Evolutionary conservation across 2,329 filamentous ascomycete species (phyloP).

Genomic region (Colletotrichum falcatum): DNA sequence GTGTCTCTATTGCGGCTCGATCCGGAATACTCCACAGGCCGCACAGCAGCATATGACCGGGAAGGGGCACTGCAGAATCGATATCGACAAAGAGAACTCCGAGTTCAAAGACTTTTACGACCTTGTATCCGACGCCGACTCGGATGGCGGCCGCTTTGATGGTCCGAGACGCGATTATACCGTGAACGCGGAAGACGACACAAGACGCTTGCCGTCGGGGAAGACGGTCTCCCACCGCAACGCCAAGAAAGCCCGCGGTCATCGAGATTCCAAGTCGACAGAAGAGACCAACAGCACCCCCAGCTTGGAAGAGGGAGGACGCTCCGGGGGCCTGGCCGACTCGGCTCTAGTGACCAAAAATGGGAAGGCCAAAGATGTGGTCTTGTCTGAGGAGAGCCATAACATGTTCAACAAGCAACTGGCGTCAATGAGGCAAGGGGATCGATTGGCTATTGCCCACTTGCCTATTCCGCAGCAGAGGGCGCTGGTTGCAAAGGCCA

Average conservation of each 20-base stretch:
- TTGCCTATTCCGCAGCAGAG: conserved; percentile 47
- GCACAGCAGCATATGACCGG: neutral
- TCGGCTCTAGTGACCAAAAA: neutral
- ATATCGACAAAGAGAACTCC: neutral
- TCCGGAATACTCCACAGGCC: neutral
- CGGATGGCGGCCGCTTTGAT: neutral
- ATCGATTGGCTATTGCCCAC: conserved; percentile 42
- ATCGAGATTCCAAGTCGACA: neutral
- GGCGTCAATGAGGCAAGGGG: neutral
- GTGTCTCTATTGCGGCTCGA: conserved; percentile 8
- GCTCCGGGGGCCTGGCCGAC: neutral
- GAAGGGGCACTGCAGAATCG: neutral
- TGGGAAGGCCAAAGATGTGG: neutral
- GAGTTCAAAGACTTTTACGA: neutral
- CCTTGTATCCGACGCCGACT: neutral
- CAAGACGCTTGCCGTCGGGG: neutral
- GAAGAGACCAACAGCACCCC: neutral
- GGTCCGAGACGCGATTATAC: neutral
- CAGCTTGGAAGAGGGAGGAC: neutral
- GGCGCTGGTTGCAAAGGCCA: conserved; percentile 45
- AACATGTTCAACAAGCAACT: neutral
- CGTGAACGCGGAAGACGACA: neutral
- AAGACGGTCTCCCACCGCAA: neutral
- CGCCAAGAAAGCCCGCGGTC: neutral
- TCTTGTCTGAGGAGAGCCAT: neutral